A percentile compares a stretch with the other conserved stretches of the same genome.
Conservation (phyloP, 1,139 yeast species). For the Yamadazyma conglobata region DNA sequence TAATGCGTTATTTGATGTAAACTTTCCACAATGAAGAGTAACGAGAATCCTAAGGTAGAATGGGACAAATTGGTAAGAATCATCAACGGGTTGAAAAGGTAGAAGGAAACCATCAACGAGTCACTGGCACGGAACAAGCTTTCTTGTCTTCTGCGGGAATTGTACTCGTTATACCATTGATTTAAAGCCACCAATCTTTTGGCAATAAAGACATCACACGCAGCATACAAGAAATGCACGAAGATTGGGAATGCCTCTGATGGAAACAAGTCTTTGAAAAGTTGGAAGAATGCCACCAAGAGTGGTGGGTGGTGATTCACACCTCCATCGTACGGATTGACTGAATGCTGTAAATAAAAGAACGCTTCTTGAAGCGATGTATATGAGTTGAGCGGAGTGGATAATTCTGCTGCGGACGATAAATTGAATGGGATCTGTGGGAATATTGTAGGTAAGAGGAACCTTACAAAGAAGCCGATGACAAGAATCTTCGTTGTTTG, state of each 20-base stretch:
- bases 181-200: conserved; percentile 38
- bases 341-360: conserved; percentile 55
- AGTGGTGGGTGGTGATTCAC: conserved; percentile 85
- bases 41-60: conserved; percentile 62
- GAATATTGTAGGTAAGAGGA: conserved; percentile 29
- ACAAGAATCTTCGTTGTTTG: conserved; percentile 2
- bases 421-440: conserved; percentile 30
- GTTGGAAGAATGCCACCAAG: conserved; percentile 44
- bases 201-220: conserved; percentile 41
- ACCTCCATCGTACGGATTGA: conserved; percentile 79
- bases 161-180: conserved; percentile 36
- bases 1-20: conserved; percentile 44
- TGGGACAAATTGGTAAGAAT: conserved; percentile 66
- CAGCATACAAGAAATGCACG: conserved; percentile 33
- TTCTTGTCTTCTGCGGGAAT: conserved; percentile 17
- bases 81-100: conserved; percentile 76
- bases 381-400: conserved; percentile 76
- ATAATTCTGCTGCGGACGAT: conserved; percentile 56
- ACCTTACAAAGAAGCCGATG: conserved; percentile 30
- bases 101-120: conserved; percentile 55
- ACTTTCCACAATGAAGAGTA: conserved; percentile 52
- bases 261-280: conserved; percentile 20
- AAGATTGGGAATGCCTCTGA: conserved; percentile 8
- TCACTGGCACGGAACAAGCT: conserved; percentile 27
- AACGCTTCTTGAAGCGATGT: conserved; percentile 74